A percentile compares a stretch with the other conserved stretches of the same genome.
phyloP scores from a whole-genome alignment of 2,329 filamentous ascomycete genomes.

The Ophiostoma sp. region DNA sequence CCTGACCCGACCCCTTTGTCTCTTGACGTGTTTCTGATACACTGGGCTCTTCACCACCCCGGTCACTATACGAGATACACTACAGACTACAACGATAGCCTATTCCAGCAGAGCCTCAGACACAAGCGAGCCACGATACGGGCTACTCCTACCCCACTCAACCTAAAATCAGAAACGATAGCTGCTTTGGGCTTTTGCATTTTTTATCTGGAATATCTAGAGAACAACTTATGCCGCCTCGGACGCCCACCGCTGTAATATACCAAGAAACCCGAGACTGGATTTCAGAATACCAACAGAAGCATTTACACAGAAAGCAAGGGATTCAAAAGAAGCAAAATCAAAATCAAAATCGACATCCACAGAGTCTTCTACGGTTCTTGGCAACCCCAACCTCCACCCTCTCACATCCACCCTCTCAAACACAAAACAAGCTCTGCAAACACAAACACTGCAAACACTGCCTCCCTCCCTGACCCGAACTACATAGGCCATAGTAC shows the following conservation, averaged over 20 bases:
- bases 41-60: not conserved
- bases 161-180: slow-evolving; percentile 22
- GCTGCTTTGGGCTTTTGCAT: slow-evolving; percentile 20
- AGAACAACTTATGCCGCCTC: slow-evolving; percentile 30
- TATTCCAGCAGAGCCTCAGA: slow-evolving; percentile 20
- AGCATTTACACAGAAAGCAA: not conserved
- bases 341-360: not conserved
- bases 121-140: slow-evolving; percentile 3
- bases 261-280: slow-evolving; percentile 28
- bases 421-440: slow-evolving; percentile 43
- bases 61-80: slow-evolving; percentile 3
- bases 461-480: slow-evolving; percentile 12
- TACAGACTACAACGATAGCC: not conserved
- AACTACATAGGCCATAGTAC: slow-evolving; percentile 33
- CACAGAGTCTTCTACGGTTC: not conserved
- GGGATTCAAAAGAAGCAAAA: not conserved
- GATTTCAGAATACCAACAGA: not conserved
- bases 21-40: slow-evolving; percentile 1
- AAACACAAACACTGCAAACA: slow-evolving; percentile 8
- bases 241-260: slow-evolving; percentile 52
- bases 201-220: slow-evolving; percentile 32
- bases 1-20: slow-evolving; percentile 7
- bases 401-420: slow-evolving; percentile 25
- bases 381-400: not conserved
- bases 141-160: not conserved